A percentile compares a stretch with the other conserved stretches of the same genome.
Conservation (phyloP, 2,329 filamentous ascomycete genomes). For the Epichloe sp. region DNA sequence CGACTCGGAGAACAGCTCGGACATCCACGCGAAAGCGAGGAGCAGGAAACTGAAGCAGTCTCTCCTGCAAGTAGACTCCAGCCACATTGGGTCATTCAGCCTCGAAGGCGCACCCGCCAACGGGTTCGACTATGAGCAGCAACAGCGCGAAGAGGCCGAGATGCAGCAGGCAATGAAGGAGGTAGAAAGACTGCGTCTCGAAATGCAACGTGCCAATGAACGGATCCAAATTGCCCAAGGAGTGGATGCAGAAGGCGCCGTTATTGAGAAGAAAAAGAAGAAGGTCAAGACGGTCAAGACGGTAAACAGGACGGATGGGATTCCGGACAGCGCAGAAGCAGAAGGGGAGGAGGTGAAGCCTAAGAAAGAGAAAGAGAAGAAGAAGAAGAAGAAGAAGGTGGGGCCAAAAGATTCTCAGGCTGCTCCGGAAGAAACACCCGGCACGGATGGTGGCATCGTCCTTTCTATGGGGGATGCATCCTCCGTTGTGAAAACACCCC, state of each 20-base stretch:
- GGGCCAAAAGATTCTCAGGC: neutral
- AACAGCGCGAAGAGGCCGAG: conserved; percentile 68
- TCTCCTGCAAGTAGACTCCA: conserved; percentile 77
- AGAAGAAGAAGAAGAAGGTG: neutral
- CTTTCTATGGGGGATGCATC: neutral
- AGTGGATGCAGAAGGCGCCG: conserved; percentile 50
- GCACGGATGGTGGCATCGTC: neutral
- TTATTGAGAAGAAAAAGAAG: conserved; percentile 57
- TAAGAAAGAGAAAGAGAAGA: conserved; percentile 38
- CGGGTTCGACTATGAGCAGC: conserved; percentile 47
- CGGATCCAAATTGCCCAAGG: conserved; percentile 58
- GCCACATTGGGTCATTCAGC: conserved; percentile 59
- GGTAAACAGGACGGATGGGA: conserved; percentile 17
- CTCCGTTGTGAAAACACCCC: neutral
- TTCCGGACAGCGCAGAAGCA: conserved; percentile 10
- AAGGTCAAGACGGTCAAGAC: conserved; percentile 31
- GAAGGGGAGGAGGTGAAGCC: conserved; percentile 25
- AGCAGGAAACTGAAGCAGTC: conserved; percentile 42
- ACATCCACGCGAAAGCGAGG: conserved; percentile 33
- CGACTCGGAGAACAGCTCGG: conserved; percentile 40
- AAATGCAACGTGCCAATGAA: conserved; percentile 78
- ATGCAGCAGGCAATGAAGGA: conserved; percentile 82
- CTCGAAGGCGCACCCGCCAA: conserved; percentile 37
- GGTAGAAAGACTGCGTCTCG: conserved; percentile 71
- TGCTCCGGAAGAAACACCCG: neutral